Percentiles rank a stretch among this genome's conserved stretches.
Conservation (phyloP, 805 yeast genomes). For the Kluyveromyces aestuarii region DNA sequence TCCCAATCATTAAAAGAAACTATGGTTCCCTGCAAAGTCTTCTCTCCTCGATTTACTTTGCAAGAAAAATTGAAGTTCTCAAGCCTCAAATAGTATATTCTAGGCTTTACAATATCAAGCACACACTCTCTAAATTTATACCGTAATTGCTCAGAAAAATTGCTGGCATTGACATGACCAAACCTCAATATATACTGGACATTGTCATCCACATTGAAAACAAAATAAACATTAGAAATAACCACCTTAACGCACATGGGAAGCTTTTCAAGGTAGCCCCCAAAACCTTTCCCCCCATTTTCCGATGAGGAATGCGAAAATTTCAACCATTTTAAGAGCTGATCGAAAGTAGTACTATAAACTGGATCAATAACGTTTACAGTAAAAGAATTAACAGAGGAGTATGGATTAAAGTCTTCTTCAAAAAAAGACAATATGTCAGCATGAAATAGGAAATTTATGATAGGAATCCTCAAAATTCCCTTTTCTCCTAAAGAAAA, state of each 20-base stretch:
- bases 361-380: slow-evolving; percentile 24
- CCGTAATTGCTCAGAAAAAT: not conserved
- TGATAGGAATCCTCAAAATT: slow-evolving; percentile 21
- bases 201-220: slow-evolving; percentile 1
- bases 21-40: not conserved
- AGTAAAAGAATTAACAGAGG: slow-evolving; percentile 15
- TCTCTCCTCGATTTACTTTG: not conserved
- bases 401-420: slow-evolving; percentile 10
- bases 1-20: not conserved
- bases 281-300: not conserved
- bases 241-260: not conserved
- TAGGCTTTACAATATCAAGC: not conserved
- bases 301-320: not conserved
- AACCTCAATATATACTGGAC: not conserved
- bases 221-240: not conserved
- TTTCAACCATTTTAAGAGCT: slow-evolving; percentile 2
- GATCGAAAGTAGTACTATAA: slow-evolving; percentile 15
- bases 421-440: slow-evolving; percentile 17
- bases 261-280: not conserved
- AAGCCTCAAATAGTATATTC: not conserved
- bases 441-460: slow-evolving; percentile 21
- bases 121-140: not conserved
- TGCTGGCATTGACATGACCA: not conserved
- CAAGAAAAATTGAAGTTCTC: not conserved
- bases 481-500: slow-evolving; percentile 13